Evolutionary conservation across 1,284 basidiomycete genomes (phyloP).

Genomic region (Ustilago curta): DNA sequence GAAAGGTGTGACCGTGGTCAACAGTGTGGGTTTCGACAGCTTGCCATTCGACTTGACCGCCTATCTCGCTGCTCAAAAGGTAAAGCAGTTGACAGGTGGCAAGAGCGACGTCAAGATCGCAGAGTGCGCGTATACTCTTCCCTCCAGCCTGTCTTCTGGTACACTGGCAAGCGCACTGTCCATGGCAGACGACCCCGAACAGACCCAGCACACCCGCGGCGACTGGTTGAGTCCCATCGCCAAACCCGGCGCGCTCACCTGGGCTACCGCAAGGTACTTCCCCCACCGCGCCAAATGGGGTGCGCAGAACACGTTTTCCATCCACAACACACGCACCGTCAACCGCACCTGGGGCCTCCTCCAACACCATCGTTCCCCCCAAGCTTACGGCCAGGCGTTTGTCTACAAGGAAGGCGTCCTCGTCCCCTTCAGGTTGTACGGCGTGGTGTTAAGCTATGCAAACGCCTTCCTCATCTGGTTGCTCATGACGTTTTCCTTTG

Average conservation of each 20-base stretch:
- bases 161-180: slow-evolving; percentile 75
- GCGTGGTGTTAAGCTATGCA: slow-evolving; percentile 71
- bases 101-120: slow-evolving; percentile 51
- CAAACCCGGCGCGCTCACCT: slow-evolving; percentile 65
- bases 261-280: slow-evolving; percentile 44
- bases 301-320: slow-evolving; percentile 76
- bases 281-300: slow-evolving; percentile 74
- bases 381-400: slow-evolving; percentile 73
- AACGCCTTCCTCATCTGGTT: slow-evolving; percentile 68
- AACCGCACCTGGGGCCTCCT: slow-evolving; percentile 83
- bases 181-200: slow-evolving; percentile 48
- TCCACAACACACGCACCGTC: slow-evolving; percentile 77
- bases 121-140: slow-evolving; percentile 71
- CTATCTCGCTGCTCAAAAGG: slow-evolving; percentile 74
- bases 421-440: slow-evolving; percentile 71
- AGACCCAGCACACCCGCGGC: slow-evolving; percentile 24
- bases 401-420: slow-evolving; percentile 79
- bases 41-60: slow-evolving; percentile 74
- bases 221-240: slow-evolving; percentile 40
- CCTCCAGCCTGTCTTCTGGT: slow-evolving; percentile 78
- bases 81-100: slow-evolving; percentile 71
- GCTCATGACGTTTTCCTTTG: slow-evolving; percentile 29
- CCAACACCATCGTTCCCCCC: slow-evolving; percentile 69
- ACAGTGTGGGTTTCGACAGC: slow-evolving; percentile 79
- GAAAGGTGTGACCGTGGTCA: slow-evolving; percentile 78